Base-by-base conservation (phyloP, 2,329 filamentous ascomycete species). In the Lachnellula cervina region DNA sequence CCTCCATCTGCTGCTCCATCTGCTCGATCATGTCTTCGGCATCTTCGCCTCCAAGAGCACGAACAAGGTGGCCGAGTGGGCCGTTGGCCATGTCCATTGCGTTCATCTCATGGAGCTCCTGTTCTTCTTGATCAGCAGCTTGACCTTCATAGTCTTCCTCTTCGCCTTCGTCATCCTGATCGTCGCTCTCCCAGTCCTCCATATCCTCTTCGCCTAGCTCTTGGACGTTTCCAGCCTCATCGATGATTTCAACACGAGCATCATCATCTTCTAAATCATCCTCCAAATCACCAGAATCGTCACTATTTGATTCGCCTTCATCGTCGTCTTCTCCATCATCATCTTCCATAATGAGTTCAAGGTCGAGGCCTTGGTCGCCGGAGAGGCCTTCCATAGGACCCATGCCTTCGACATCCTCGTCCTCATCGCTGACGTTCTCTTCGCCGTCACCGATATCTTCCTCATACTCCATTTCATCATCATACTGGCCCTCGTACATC, bases 401-500 rank as follows among this genome's bases (percentile, higher is more conserved):
- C 79, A 95, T 92, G 40, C 86, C 89, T 59, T 85, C 86, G 51
- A 91, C 80, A 55, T 95, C 90, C 60, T 88, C 80, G 58, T 95
- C 90, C 56, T 94, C 89, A 67, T 95, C 93, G 66, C 92, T 96
- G 56, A 96, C 85, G 55, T 93, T 88, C 63, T 94, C 89, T 66
- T 91, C 89, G 56, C 89, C 89, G 66, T 93, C 89, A 61, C 80
- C 82, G 0, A 85, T 80, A 34, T 91, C 91, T 62, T 93, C 89
- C 45, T 94, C 90, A 65, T 95, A 96, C 53, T 95, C 90, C 84
- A 97, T 94, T 62, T 96, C 93, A 38, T 96, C 84, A 21, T 80
- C 93, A 57, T 90, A 89, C 53, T 92, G 90, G 58, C 94, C 91
- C 50, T 91, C 89, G 64, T 96, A 96, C 89, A 96, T 94, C 65